phyloP scores from a whole-genome alignment of 2,329 filamentous ascomycete genomes.

The Hypoxylon sp. region DNA sequence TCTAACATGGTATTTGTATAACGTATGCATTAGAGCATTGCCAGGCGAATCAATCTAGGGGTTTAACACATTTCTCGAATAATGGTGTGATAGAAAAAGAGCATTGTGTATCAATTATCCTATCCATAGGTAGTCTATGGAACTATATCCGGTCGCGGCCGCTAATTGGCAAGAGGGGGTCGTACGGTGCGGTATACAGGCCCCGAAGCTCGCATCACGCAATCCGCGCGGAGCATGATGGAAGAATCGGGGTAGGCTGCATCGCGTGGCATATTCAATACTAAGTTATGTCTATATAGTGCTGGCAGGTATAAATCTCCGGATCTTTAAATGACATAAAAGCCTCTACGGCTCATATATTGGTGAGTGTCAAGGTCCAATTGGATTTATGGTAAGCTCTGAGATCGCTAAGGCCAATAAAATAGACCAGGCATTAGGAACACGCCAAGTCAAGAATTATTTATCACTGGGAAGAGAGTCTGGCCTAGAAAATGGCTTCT shows the following conservation, averaged over 20 bases:
- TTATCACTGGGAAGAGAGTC: too few species aligned
- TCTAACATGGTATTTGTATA: neutral
- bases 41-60: neutral
- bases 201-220: conserved; percentile 41
- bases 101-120: neutral
- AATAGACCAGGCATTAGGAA: neutral
- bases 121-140: conserved; percentile 2
- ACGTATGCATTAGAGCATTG: neutral
- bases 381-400: neutral
- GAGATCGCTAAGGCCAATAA: neutral
- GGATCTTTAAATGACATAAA: neutral
- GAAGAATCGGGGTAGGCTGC: conserved; percentile 38
- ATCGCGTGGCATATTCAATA: conserved; percentile 16
- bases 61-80: neutral
- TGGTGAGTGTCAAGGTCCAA: too few species aligned
- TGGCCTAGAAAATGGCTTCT: conserved; percentile 30
- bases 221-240: conserved; percentile 45
- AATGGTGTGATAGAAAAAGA: conserved; percentile 6
- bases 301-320: neutral
- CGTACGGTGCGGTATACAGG: conserved; percentile 5
- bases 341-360: neutral
- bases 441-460: neutral
- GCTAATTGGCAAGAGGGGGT: conserved; percentile 19
- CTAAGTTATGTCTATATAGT: conserved; percentile 15
- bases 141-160: conserved; percentile 7